Percentiles rank a stretch among this genome's conserved stretches.
phyloP scores from a whole-genome alignment of 495 filamentous ascomycete species.

The Aspergillus egyptiacus region DNA sequence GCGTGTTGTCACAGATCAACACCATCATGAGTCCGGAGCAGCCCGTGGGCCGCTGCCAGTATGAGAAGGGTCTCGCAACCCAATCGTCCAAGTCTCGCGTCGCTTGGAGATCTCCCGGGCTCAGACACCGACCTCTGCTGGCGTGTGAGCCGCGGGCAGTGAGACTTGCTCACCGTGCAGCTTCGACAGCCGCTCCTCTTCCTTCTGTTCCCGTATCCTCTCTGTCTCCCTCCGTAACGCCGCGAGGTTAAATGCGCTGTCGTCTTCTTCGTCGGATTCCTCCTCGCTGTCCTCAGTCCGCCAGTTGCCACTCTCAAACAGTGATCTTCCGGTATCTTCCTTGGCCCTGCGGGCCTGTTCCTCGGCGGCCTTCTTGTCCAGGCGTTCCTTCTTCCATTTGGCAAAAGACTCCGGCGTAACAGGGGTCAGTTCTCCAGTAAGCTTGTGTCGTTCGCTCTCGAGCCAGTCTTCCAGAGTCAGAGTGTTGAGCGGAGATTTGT shows the following conservation, averaged over 20 bases:
- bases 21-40: constrained; percentile 23
- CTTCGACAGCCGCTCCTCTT: constrained; percentile 40
- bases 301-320: constrained; percentile 98
- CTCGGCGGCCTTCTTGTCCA: constrained; percentile 95
- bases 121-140: constrained; percentile 32
- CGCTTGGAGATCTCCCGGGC: constrained; percentile 17
- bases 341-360: constrained; percentile 81
- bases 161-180: constrained; percentile 27
- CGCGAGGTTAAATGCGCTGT: constrained; percentile 68
- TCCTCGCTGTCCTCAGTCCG: constrained; percentile 59
- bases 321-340: constrained; percentile 86
- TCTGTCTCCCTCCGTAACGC: constrained; percentile 67
- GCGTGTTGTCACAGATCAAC: constrained; percentile 19
- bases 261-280: constrained; percentile 53
- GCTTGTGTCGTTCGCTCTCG: constrained; percentile 88
- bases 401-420: constrained; percentile 89
- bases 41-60: constrained; percentile 22
- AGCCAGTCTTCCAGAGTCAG: constrained; percentile 96
- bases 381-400: constrained; percentile 88
- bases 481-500: constrained; percentile 91
- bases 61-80: constrained; percentile 21
- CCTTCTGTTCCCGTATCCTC: constrained; percentile 43
- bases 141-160: constrained; percentile 15
- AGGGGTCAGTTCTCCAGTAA: constrained; percentile 84
- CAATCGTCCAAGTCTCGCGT: constrained; percentile 28